These are phyloP conservation scores for Suillus luteus DNA, from an alignment of 768 basidiomycete genomes.

Conservation along the genomic window DNA sequence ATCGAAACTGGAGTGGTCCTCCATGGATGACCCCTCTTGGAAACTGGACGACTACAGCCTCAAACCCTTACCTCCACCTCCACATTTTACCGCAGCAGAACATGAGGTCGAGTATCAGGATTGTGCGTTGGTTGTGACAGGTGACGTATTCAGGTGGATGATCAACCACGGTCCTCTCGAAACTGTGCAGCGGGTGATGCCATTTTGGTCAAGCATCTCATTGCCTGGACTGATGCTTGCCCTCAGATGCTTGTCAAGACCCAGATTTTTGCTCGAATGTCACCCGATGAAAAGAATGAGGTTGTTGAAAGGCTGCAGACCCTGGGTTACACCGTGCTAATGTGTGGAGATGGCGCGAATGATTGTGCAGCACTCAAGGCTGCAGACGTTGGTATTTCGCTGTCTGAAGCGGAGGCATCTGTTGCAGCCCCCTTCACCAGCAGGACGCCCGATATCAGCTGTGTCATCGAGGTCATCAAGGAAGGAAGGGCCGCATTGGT, in stretches of 20 bases:
- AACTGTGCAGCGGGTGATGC: conserved; percentile 85
- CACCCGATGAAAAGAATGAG: conserved; percentile 99
- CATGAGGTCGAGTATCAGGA: conserved; percentile 80
- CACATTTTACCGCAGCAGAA: conserved; percentile 68
- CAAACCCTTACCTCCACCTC: conserved; percentile 72
- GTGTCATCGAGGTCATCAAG: conserved; percentile 94
- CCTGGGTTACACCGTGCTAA: conserved; percentile 94
- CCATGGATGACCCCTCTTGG: conserved; percentile 84
- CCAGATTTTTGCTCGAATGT: conserved; percentile 98
- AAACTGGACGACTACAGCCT: conserved; percentile 88
- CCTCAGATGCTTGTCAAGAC: conserved; percentile 94
- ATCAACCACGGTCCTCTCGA: conserved; percentile 92
- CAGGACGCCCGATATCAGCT: conserved; percentile 90
- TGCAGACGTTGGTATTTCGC: conserved; percentile 94
- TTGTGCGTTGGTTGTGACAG: conserved; percentile 89
- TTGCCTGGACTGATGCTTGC: conserved; percentile 11
- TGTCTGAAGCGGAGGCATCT: conserved; percentile 97
- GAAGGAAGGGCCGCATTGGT: conserved; percentile 96
- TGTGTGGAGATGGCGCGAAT: conserved; percentile 99
- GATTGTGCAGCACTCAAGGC: conserved; percentile 99
- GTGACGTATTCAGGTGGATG: conserved; percentile 98
- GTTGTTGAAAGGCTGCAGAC: conserved; percentile 92
- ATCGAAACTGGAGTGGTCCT: conserved; percentile 84
- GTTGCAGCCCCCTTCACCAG: conserved; percentile 98
- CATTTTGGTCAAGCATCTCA: neutral